Base-by-base conservation (phyloP, 805 yeast genomes). In the Candida maltosa region DNA sequence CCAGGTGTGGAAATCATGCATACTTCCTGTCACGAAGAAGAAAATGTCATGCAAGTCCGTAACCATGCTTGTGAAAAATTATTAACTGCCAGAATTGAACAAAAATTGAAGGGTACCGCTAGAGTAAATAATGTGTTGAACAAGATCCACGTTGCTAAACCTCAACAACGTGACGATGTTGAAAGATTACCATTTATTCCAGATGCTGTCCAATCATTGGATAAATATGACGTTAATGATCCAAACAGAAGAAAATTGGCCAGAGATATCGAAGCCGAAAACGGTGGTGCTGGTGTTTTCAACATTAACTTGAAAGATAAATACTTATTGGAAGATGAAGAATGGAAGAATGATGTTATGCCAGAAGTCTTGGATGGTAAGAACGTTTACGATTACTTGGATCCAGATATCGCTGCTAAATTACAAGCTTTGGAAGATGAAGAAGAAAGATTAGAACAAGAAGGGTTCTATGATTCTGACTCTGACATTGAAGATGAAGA, bases 251-350 rank as follows among this genome's bases (percentile, higher is more conserved):
- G 88, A 57, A 72, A 54, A 47, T 75, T 93, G 52, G 88, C 95
- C 26, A 77, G 87, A 54, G 97, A 93, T 57, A 71, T 88, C 44
- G 98, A 93, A 69, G 83, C 75, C 32, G 96, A 84, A 59, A 87
- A 93, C 53, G 98, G 98, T 58, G 98, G 98, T 58, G 97, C 98
- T 29, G 98, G 98, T 73, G 98, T 93, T 23, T 93, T 69, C 73
- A 93, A 88, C 69, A 78, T 93, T 57, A 88, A 93, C 69, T 73
- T 93, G 67, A 87, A 88, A 60, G 97, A 91, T 56, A 84, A 82
- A 54, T 93, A 94, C 65, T 49, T 93, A 43, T 72, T 93, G 49
- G 98, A 91, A 49, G 91, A 93, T 58, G 97, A 91, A 34, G 94
- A 87, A 46, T 93, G 99, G 99, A 91, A 91, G 75, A 79, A 87